Evolutionary conservation across 2,329 filamentous ascomycete species (phyloP).

Genomic region (Fusarium sp.): DNA sequence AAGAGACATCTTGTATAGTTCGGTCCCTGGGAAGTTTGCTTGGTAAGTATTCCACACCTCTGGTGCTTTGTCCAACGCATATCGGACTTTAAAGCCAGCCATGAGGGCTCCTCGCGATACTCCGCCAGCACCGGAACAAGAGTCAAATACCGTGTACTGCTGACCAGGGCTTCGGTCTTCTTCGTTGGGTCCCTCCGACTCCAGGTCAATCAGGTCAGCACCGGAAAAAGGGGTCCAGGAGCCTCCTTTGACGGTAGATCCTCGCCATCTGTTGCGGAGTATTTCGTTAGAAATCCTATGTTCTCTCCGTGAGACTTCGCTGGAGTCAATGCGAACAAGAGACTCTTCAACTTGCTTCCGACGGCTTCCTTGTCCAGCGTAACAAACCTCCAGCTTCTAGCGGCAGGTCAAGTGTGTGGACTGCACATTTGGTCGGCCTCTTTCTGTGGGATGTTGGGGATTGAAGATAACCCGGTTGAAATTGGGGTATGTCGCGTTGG

Average conservation of each 20-base stretch:
- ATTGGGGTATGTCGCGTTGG: slow-evolving; percentile 64
- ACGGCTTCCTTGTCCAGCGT: slow-evolving; percentile 36
- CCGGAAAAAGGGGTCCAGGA: slow-evolving; percentile 44
- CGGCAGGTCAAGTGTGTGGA: slow-evolving; percentile 62
- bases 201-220: slow-evolving; percentile 40
- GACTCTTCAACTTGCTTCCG: slow-evolving; percentile 52
- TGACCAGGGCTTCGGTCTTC: slow-evolving; percentile 48
- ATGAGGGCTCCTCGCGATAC: slow-evolving; percentile 71
- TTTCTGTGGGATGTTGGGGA: slow-evolving; percentile 7
- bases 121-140: slow-evolving; percentile 80
- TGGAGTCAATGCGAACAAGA: slow-evolving; percentile 48
- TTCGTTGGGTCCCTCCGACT: slow-evolving; percentile 14
- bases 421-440: slow-evolving; percentile 35
- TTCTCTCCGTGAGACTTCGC: slow-evolving; percentile 48
- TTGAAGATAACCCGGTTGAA: slow-evolving; percentile 47
- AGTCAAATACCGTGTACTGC: slow-evolving; percentile 76
- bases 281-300: slow-evolving; percentile 48
- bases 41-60: slow-evolving; percentile 69
- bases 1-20: slow-evolving; percentile 61
- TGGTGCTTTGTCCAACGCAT: slow-evolving; percentile 72
- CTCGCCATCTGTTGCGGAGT: slow-evolving; percentile 51
- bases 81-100: slow-evolving; percentile 68
- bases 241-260: slow-evolving; percentile 47
- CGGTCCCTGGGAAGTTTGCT: slow-evolving; percentile 66
- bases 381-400: slow-evolving; percentile 56